phyloP scores from a whole-genome alignment of 2,329 filamentous ascomycete genomes.

The Sordariomycetes sp. region DNA sequence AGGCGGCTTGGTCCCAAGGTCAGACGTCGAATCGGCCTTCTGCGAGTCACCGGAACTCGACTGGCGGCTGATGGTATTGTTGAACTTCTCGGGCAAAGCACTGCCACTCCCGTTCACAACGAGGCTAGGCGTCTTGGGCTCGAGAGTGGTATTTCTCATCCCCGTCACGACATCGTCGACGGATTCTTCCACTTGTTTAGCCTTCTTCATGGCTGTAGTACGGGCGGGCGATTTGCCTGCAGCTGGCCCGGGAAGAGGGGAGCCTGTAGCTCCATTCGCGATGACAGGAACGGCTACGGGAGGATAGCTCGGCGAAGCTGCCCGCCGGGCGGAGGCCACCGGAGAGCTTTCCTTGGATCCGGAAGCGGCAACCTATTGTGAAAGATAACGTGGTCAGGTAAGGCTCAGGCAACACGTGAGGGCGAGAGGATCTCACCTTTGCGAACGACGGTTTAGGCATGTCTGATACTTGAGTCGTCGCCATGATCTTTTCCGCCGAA shows the following conservation, averaged over 20 bases:
- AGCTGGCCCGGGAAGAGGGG: background rate
- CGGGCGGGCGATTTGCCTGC: background rate
- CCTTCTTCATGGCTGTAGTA: background rate
- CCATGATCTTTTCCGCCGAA: conserved; percentile 22
- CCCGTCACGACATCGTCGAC: conserved; percentile 17
- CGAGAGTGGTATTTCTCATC: conserved; percentile 18
- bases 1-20: conserved; percentile 67
- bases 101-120: conserved; percentile 39
- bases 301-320: background rate
- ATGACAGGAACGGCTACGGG: conserved; percentile 12
- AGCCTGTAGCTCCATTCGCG: conserved; percentile 8
- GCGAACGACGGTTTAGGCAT: conserved; percentile 59
- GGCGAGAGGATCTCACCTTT: conserved; percentile 42
- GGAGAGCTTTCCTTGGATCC: conserved; percentile 13
- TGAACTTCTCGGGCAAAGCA: conserved; percentile 23
- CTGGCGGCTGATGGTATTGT: conserved; percentile 24
- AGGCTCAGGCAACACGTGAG: background rate
- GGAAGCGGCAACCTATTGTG: conserved; percentile 36
- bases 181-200: background rate
- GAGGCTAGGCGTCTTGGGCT: conserved; percentile 23
- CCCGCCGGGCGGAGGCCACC: background rate
- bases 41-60: conserved; percentile 45
- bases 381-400: background rate
- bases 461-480: conserved; percentile 35
- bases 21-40: conserved; percentile 51